phyloP scores from a whole-genome alignment of 139 green algal species.

The Ostreobium quekettii region DNA sequence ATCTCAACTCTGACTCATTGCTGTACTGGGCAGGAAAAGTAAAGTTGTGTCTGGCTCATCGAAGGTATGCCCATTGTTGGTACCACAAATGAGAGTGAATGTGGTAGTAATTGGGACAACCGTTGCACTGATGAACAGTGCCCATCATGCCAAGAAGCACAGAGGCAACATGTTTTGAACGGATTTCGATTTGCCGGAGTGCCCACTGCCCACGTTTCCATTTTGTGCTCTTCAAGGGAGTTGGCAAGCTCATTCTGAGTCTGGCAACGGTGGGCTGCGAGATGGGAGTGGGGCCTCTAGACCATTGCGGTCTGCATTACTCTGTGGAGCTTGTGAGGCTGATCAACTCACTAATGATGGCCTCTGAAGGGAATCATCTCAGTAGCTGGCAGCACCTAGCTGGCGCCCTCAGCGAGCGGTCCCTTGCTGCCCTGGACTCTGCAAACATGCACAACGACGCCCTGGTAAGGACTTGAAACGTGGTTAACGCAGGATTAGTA shows the following conservation, averaged over 20 bases:
- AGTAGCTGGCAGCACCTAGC: conserved; percentile 42
- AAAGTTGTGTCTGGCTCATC: too few relatives aligned
- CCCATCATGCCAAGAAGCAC: too few relatives aligned
- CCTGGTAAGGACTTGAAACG: conserved; percentile 30
- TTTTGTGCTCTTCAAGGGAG: conserved; percentile 16
- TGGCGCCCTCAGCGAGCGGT: conserved; percentile 55
- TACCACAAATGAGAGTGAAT: too few relatives aligned
- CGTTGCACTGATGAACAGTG: too few relatives aligned
- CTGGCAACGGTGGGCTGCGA: conserved; percentile 53
- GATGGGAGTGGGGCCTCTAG: conserved; percentile 30
- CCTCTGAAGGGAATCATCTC: conserved; percentile 34
- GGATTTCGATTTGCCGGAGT: too few relatives aligned
- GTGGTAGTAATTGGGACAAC: too few relatives aligned
- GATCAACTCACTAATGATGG: conserved; percentile 45
- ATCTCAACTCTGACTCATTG: too few relatives aligned
- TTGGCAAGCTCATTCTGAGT: conserved; percentile 68
- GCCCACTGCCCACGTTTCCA: too few relatives aligned
- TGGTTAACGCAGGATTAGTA: too few relatives aligned
- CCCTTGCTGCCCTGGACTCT: conserved; percentile 60
- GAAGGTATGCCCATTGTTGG: too few relatives aligned
- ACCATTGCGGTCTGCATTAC: conserved; percentile 18
- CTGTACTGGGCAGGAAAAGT: too few relatives aligned
- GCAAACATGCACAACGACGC: conserved; percentile 38
- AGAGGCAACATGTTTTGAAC: too few relatives aligned
- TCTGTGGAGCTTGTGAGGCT: conserved; percentile 59